Base-by-base conservation (phyloP, 2,329 filamentous ascomycete species). In the Ophiostoma himal-ulmi region DNA sequence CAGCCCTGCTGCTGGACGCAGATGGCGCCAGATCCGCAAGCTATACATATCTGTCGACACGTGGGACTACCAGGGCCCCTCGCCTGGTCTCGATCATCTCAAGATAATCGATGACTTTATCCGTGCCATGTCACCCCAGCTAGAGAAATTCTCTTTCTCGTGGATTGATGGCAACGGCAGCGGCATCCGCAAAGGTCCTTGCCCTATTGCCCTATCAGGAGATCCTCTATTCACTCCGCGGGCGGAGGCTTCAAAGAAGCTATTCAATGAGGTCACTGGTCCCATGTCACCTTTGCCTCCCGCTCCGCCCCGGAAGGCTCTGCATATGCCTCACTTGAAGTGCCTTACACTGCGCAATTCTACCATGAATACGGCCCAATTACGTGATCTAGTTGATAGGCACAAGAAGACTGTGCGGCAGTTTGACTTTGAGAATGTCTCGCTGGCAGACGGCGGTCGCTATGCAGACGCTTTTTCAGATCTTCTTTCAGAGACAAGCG, bases 381-480 rank as follows among this genome's bases (percentile, higher is more conserved):
- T 96, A 71, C 85, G 87, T 62, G 82, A 84, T 17, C 87, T 96
- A 73, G 88, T 95, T 71, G 80, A 83, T 68, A 81, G 82, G 14
- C 92, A 96, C 79, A 85, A 87, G 39, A 81, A 82, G 70, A 89
- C 88, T 0, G 86, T 96, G 65, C 84, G 86, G 73, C 90, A 94
- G 76, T 92, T 94, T 76, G 89, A 93, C 77, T 93, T 96, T 78
- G 89, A 93, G 77, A 89, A 91, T 73, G 88, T 94, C 22, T 83
- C 85, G 39, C 84, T 96, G 62, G 84, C 88, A 68, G 84, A 86
- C 72, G 82, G 82, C 44, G 92, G 91, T 37, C 89, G 83, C 71
- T 96, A 92, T 92, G 90, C 95, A 71, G 89, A 93, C 39, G 92
- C 92, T 0, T 84, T 96, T n/a, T 86, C 88, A 54, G 90, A 91